Evolutionary conservation across 208 protist species (phyloP).

Genomic region (Phytomonas sp.): DNA sequence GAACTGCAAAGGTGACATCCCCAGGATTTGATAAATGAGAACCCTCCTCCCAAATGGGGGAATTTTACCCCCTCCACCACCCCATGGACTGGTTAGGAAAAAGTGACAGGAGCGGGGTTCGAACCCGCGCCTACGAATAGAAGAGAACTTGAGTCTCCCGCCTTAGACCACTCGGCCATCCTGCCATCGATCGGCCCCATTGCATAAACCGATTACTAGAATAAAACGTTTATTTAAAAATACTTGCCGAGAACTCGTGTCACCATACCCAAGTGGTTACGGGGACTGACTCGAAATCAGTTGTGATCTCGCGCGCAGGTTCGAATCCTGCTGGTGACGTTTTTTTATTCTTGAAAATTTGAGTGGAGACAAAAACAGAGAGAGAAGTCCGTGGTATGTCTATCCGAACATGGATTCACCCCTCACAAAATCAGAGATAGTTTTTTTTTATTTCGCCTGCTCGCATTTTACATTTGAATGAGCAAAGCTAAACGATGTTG

Average conservation of each 20-base stretch:
- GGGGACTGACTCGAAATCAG: constrained; percentile 85
- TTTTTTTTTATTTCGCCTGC: background rate
- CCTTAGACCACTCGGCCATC: constrained; percentile 82
- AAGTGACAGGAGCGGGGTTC: constrained; percentile 78
- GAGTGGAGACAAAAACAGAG: background rate
- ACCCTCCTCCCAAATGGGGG: too few species aligned
- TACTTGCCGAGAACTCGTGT: background rate
- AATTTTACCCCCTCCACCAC: too few species aligned
- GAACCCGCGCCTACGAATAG: constrained; percentile 81
- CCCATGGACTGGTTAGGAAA: too few species aligned
- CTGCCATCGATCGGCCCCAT: constrained; percentile 15
- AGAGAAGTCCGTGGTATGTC: background rate
- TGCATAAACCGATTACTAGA: background rate
- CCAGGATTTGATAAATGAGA: too few species aligned
- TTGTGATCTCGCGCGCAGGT: constrained; percentile 85
- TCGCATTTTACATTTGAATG: background rate
- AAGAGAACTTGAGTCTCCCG: constrained; percentile 83
- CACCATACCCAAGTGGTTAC: constrained; percentile 87
- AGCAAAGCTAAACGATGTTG: background rate
- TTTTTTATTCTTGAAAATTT: constrained; percentile 11
- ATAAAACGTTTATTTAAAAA: background rate
- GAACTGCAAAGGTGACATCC: too few species aligned
- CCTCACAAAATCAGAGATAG: background rate
- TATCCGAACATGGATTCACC: background rate
- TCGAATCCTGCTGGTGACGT: constrained; percentile 78